These are phyloP conservation scores for Medicago arabica DNA, from an alignment of 306 rosid species.

Conservation along the genomic window DNA sequence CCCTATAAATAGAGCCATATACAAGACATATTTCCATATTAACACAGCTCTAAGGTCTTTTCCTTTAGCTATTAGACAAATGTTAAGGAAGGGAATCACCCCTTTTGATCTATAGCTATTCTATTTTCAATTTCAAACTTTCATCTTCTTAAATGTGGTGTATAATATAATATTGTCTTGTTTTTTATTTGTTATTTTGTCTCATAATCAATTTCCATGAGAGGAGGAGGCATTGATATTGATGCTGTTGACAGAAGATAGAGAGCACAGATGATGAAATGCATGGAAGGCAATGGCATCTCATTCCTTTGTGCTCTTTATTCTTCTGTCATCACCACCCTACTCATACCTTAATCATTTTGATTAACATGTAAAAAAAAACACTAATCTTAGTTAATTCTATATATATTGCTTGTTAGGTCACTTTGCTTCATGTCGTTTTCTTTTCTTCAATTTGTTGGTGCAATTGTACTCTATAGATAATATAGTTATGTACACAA, in stretches of 20 bases:
- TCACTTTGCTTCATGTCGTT: background rate
- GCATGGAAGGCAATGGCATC: constrained; percentile 52
- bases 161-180: too few species aligned
- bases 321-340: constrained; percentile 64
- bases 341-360: background rate
- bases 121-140: background rate
- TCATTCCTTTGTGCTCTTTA: constrained; percentile 89
- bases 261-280: constrained; percentile 85
- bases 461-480: too few species aligned
- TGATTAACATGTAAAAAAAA: background rate
- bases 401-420: constrained; percentile 18
- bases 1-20: constrained; percentile 56
- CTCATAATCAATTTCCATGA: background rate
- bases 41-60: constrained; percentile 35
- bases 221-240: constrained; percentile 38
- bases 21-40: constrained; percentile 34
- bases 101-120: background rate
- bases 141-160: background rate
- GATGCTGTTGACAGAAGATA: constrained; percentile 85
- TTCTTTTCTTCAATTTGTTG: too few species aligned
- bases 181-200: constrained; percentile 16
- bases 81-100: constrained; percentile 1
- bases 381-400: background rate
- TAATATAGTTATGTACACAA: too few species aligned
- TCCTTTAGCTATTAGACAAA: constrained; percentile 22